Percentiles rank a stretch among this genome's conserved stretches.
phyloP scores from a whole-genome alignment of 2,329 filamentous ascomycete genomes.

The Thielaviopsis musarum region DNA sequence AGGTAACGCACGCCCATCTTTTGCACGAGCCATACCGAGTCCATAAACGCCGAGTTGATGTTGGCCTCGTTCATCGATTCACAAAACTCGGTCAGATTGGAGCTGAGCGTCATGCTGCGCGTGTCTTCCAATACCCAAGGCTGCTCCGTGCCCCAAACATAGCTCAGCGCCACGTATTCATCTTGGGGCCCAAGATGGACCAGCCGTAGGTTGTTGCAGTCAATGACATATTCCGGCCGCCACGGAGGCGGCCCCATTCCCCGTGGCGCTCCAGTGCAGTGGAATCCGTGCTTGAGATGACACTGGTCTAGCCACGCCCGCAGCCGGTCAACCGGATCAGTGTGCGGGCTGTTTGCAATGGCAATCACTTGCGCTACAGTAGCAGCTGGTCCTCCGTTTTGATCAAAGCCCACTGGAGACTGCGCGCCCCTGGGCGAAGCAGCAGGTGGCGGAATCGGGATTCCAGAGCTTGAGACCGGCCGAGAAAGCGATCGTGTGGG shows the following conservation, averaged over 20 bases:
- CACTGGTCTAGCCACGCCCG: slow-evolving; percentile 28
- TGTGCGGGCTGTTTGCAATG: slow-evolving; percentile 16
- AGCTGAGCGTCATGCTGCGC: slow-evolving; percentile 19
- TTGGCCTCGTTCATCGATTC: slow-evolving; percentile 22
- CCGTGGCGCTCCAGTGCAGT: slow-evolving; percentile 20
- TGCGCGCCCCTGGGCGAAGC: slow-evolving; percentile 20
- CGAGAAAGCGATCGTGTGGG: slow-evolving; percentile 5
- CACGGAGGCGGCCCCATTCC: slow-evolving; percentile 18
- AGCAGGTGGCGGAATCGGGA: slow-evolving; percentile 6
- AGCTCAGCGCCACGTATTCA: slow-evolving; percentile 29
- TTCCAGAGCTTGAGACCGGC: slow-evolving; percentile 2
- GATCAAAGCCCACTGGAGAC: slow-evolving; percentile 15
- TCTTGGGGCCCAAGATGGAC: slow-evolving; percentile 24
- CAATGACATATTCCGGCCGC: slow-evolving; percentile 25
- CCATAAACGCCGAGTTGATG: slow-evolving; percentile 25
- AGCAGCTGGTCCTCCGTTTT: slow-evolving; percentile 2
- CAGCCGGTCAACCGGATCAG: slow-evolving; percentile 23
- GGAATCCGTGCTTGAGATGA: slow-evolving; percentile 24
- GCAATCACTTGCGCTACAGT: slow-evolving; percentile 4
- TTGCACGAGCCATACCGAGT: slow-evolving; percentile 27
- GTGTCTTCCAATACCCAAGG: slow-evolving; percentile 15
- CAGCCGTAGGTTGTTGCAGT: slow-evolving; percentile 23
- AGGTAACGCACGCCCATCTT: slow-evolving; percentile 27
- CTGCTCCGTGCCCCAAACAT: slow-evolving; percentile 23
- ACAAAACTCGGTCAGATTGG: slow-evolving; percentile 23